Percentiles rank a stretch among this genome's conserved stretches.
These are phyloP conservation scores for Glycine soja DNA, from an alignment of 306 rosid species.

Conservation along the genomic window DNA sequence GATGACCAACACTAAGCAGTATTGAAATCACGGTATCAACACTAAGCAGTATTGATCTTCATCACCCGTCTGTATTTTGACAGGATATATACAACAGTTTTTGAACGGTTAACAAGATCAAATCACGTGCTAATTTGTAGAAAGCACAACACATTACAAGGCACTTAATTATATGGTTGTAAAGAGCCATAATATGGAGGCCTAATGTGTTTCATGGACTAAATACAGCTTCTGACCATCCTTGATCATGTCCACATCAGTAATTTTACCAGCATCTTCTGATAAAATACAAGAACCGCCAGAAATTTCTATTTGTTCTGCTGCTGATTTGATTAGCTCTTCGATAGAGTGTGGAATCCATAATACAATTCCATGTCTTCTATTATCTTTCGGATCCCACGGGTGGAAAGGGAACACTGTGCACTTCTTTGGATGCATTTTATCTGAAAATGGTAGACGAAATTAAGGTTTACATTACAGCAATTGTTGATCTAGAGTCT, in stretches of 20 bases:
- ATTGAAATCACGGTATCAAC: neutral
- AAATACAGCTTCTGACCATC: slow-evolving; percentile 83
- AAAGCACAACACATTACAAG: slow-evolving; percentile 12
- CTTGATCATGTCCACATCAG: slow-evolving; percentile 68
- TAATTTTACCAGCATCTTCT: slow-evolving; percentile 91
- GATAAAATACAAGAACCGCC: slow-evolving; percentile 63
- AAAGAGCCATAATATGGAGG: slow-evolving; percentile 22
- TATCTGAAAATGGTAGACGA: slow-evolving; percentile 59
- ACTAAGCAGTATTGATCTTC: slow-evolving; percentile 35
- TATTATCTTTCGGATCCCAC: slow-evolving; percentile 72
- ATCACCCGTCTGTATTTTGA: neutral
- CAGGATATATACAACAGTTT: neutral
- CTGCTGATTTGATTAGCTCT: slow-evolving; percentile 67
- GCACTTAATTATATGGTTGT: neutral
- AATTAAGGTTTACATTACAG: slow-evolving; percentile 4
- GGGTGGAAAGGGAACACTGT: slow-evolving; percentile 92
- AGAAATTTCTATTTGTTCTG: slow-evolving; percentile 59
- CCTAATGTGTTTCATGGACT: slow-evolving; percentile 55
- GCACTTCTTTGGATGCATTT: slow-evolving; percentile 70
- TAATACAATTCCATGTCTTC: slow-evolving; percentile 74
- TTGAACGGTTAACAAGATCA: neutral
- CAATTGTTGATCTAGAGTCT: neutral
- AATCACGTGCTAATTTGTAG: no score
- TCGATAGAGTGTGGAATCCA: slow-evolving; percentile 78
- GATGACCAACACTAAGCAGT: no score